phyloP scores from a whole-genome alignment of 2,329 filamentous ascomycete species.

The Xylaria sp. region DNA sequence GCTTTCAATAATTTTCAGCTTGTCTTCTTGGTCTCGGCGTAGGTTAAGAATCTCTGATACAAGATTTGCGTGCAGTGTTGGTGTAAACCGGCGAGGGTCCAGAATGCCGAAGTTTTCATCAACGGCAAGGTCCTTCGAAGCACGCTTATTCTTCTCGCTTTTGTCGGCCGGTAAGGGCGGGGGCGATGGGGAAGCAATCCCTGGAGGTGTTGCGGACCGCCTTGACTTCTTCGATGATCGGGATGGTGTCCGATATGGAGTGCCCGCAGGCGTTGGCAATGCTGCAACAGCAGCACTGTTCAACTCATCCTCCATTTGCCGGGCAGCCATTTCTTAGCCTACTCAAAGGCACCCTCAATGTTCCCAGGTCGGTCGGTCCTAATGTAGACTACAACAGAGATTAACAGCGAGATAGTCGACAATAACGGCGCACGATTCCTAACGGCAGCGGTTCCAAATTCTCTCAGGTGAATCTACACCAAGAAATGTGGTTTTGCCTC shows the following conservation, averaged over 20 bases:
- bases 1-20: conserved; percentile 84
- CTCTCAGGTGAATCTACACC: not conserved
- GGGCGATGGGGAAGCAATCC: conserved; percentile 69
- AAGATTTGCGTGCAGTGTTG: conserved; percentile 91
- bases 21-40: conserved; percentile 89
- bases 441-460: conserved; percentile 19
- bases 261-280: conserved; percentile 76
- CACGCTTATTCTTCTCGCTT: conserved; percentile 61
- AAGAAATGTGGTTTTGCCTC: conserved; percentile 10
- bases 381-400: conserved; percentile 33
- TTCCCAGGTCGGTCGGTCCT: conserved; percentile 21
- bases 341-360: conserved; percentile 13
- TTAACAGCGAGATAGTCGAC: conserved; percentile 37
- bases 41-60: conserved; percentile 93
- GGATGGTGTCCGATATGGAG: conserved; percentile 78
- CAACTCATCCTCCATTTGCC: conserved; percentile 73
- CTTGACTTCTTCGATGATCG: conserved; percentile 70
- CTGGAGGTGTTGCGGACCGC: conserved; percentile 74
- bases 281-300: conserved; percentile 66
- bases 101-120: conserved; percentile 80
- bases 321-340: conserved; percentile 60
- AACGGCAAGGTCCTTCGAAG: conserved; percentile 67
- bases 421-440: conserved; percentile 34
- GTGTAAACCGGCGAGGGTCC: conserved; percentile 92
- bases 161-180: conserved; percentile 57